Conservation (phyloP, 148 eudicot species). For the Heliosperma pusillum region DNA sequence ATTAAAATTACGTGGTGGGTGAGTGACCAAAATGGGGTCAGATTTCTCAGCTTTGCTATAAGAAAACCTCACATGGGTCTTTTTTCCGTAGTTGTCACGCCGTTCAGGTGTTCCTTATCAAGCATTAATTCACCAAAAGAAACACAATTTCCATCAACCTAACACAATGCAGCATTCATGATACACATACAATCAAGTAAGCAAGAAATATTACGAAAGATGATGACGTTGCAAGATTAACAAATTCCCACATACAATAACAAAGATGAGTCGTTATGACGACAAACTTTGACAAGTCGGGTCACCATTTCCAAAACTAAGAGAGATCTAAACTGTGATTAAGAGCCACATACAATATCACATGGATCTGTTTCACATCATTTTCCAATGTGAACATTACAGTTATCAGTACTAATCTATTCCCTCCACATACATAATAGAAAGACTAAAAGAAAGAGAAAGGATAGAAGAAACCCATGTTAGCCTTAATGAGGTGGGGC, state of each 20-base stretch:
- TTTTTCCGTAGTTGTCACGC: not conserved
- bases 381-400: constrained; percentile 12
- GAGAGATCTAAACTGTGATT: no score
- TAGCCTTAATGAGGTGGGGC: constrained; percentile 22
- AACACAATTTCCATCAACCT: not conserved
- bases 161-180: not conserved
- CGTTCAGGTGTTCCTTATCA: no score
- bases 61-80: constrained; percentile 2
- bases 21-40: constrained; percentile 3
- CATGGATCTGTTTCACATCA: constrained; percentile 2
- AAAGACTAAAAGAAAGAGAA: constrained; percentile 4
- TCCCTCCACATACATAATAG: not conserved
- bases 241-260: no score
- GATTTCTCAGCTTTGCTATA: not conserved
- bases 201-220: no score
- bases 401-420: constrained; percentile 13
- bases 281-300: no score
- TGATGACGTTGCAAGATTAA: no score
- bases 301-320: no score
- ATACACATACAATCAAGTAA: not conserved
- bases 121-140: not conserved
- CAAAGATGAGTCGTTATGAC: no score
- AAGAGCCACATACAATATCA: no score
- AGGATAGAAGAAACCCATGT: constrained; percentile 17
- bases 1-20: not conserved